Evolutionary conservation across 306 rosid genomes (phyloP), one percentile per base, ranked within the genome.

Genomic region (Gynostemma pentaphyllum): DNA sequence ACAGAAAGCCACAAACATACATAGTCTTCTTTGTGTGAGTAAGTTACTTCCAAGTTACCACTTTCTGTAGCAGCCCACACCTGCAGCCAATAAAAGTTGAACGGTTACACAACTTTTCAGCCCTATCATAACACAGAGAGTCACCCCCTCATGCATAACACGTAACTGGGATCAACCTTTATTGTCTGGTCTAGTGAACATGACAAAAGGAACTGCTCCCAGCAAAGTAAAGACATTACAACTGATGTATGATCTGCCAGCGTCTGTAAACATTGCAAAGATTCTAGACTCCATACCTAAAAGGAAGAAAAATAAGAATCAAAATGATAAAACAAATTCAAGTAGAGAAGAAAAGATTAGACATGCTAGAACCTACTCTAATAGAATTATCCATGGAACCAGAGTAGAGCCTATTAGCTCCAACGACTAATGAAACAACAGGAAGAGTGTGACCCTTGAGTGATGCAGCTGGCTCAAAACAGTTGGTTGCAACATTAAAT

Each of bases 191-290:
- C 98, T 59, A 92, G 78, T 5, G 98, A 92, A 66, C 88, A 82
- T 36, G 98, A 86, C 71, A 92, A 70, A 47, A 92, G 94, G 66
- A 88, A 92, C 79, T 92, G 96, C 24, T 92, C 96, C 98, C 98
- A 92, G 76, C 94, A 88, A 72, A 92, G 96, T 75, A 92, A 79
- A 70, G 98, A 92, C 98, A 88, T 92, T 67, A 92, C 98, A 69
- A 92, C 98, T 24, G 94, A 71, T 15, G 82, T 85, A 69, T 92
- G 98, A 69, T 80, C 96, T 23, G 87, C 78, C 55, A 92, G 77
- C 23, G 94, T 92, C 78, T 92, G 98, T 67, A 92, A 19, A 75
- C 98, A 92, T 70, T 92, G 95, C 79, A 88, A 81, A 4, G 86
- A 86, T 74, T 92, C 96, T 49, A 92, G 87, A 78, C 76, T 86